Percentiles rank a stretch among this genome's conserved stretches.
phyloP scores from a whole-genome alignment of 306 rosid species.

The Calophaca sinica region DNA sequence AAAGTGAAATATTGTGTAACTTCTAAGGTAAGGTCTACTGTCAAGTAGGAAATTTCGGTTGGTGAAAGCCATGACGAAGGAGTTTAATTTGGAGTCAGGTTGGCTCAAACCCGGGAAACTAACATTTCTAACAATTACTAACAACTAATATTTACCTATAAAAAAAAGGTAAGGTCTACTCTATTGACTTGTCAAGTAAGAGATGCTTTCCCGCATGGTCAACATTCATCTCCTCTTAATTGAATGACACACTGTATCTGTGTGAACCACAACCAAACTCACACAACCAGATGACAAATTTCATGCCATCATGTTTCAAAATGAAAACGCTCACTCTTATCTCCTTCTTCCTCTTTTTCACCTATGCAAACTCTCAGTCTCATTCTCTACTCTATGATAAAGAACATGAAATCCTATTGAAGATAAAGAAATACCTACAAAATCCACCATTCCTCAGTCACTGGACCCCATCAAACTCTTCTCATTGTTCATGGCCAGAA shows the following conservation, averaged over 20 bases:
- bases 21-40: background rate
- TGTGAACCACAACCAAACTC: constrained; percentile 10
- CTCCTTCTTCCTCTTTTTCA: constrained; percentile 28
- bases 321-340: constrained; percentile 24
- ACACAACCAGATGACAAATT: constrained; percentile 47
- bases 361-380: constrained; percentile 46
- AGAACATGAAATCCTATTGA: constrained; percentile 43
- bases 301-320: background rate
- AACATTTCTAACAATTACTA: too few species aligned
- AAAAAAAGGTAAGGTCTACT: too few species aligned
- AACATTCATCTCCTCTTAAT: constrained; percentile 13
- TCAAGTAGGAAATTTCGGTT: too few species aligned
- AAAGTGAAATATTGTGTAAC: background rate
- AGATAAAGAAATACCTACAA: constrained; percentile 35
- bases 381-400: constrained; percentile 42
- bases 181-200: constrained; percentile 15
- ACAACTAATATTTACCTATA: too few species aligned
- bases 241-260: background rate
- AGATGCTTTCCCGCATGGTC: background rate
- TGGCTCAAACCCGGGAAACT: too few species aligned
- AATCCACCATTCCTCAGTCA: constrained; percentile 37
- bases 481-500: constrained; percentile 68
- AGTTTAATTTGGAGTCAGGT: too few species aligned
- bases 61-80: too few species aligned
- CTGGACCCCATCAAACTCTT: constrained; percentile 45